Percentiles rank a stretch among this genome's conserved stretches.
These are phyloP conservation scores for Tetrahymena borealis DNA, from an alignment of 73 alveolate genomes.

Conservation along the genomic window DNA sequence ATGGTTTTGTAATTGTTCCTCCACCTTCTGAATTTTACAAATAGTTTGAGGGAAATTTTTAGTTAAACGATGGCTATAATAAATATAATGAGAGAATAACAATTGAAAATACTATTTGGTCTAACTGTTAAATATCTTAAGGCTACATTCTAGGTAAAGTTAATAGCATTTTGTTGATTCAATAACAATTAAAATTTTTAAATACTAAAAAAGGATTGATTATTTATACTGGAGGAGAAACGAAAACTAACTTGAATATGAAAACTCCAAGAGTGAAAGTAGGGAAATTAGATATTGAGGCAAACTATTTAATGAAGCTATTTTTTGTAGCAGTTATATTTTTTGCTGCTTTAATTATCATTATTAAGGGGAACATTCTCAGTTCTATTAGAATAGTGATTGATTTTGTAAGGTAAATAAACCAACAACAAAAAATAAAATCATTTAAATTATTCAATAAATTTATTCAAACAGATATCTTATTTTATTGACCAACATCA, in stretches of 20 bases:
- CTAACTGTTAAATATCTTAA: constrained; percentile 4
- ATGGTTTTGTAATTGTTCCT: constrained; percentile 15
- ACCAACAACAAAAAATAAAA: too few relatives aligned
- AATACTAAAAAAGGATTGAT: background rate
- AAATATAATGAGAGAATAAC: constrained; percentile 15
- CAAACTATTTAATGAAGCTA: constrained; percentile 29
- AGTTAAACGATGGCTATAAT: background rate
- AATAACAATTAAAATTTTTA: background rate
- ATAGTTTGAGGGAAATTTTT: constrained; percentile 16
- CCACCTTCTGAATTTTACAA: constrained; percentile 26
- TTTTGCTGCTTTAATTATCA: constrained; percentile 28
- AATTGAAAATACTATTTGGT: constrained; percentile 33
- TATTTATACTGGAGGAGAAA: constrained; percentile 32
- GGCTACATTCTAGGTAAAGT: constrained; percentile 9
- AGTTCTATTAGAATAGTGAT: background rate
- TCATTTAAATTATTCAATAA: too few relatives aligned
- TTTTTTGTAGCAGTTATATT: constrained; percentile 43
- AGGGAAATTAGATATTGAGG: constrained; percentile 23
- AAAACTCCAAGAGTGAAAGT: constrained; percentile 19
- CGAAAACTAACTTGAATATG: constrained; percentile 34
- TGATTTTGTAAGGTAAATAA: constrained; percentile 6
- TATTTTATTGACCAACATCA: constrained; percentile 65
- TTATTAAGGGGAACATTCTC: constrained; percentile 11
- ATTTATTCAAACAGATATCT: constrained; percentile 56
- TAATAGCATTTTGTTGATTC: background rate